Evolutionary conservation across 2,329 filamentous ascomycete species (phyloP).

Genomic region (Bipolaris cookei): DNA sequence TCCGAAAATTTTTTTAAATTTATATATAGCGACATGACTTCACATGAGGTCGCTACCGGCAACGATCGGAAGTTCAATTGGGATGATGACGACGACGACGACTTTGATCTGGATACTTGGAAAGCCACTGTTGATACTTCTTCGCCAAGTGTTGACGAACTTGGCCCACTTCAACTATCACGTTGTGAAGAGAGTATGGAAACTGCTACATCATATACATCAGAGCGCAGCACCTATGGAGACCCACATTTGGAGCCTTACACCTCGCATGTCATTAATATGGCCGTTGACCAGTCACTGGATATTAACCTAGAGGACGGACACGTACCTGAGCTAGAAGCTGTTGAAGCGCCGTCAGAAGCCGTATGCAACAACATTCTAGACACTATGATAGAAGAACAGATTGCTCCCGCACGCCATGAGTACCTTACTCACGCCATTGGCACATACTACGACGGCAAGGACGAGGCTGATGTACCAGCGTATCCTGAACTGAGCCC

Average conservation of each 20-base stretch:
- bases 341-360: background rate
- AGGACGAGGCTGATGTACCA: slow-evolving; percentile 8
- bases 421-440: background rate
- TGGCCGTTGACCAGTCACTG: background rate
- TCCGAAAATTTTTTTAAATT: background rate
- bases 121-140: slow-evolving; percentile 23
- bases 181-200: background rate
- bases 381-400: background rate
- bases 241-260: background rate
- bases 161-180: slow-evolving; percentile 16
- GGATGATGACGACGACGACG: slow-evolving; percentile 35
- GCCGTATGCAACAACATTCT: background rate
- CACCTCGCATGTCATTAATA: background rate
- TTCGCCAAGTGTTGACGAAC: slow-evolving; percentile 8
- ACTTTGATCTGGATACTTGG: slow-evolving; percentile 24
- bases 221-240: background rate
- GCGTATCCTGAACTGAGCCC: slow-evolving; percentile 23
- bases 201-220: background rate
- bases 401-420: slow-evolving; percentile 6
- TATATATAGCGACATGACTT: slow-evolving; percentile 11
- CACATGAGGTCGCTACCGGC: background rate
- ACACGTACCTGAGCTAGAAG: background rate
- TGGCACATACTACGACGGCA: slow-evolving; percentile 6
- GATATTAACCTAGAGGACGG: background rate
- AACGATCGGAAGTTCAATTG: slow-evolving; percentile 21